Evolutionary conservation across 2,329 filamentous ascomycete genomes (phyloP).

Genomic region (Aspergillus aculeatinus): DNA sequence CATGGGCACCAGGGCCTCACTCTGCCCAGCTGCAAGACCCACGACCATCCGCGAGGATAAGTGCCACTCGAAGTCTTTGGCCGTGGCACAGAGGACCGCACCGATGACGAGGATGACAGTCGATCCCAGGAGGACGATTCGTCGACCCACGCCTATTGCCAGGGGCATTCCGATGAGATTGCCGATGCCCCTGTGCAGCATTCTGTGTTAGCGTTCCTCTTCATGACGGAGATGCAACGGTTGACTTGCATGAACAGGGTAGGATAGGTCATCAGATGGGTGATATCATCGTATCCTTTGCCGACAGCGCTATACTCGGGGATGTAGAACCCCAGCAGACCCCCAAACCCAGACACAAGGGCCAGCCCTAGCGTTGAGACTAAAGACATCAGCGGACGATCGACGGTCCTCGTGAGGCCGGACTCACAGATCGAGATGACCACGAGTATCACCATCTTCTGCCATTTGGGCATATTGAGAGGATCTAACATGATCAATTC

Average conservation of each 20-base stretch:
- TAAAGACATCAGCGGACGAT: conserved; percentile 22
- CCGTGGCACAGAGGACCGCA: conserved; percentile 28
- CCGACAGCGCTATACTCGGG: conserved; percentile 39
- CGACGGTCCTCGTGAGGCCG: background rate
- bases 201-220: background rate
- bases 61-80: conserved; percentile 38
- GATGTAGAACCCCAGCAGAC: conserved; percentile 44
- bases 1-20: conserved; percentile 45
- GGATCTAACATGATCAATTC: conserved; percentile 21
- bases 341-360: conserved; percentile 45
- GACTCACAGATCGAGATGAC: conserved; percentile 29
- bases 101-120: conserved; percentile 31
- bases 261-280: conserved; percentile 38
- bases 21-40: conserved; percentile 44
- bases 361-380: conserved; percentile 42
- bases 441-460: conserved; percentile 28
- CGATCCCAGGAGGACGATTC: conserved; percentile 33
- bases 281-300: conserved; percentile 42
- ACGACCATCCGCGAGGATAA: conserved; percentile 41
- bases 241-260: conserved; percentile 27
- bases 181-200: conserved; percentile 31
- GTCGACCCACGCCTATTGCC: conserved; percentile 37
- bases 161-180: conserved; percentile 36
- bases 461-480: conserved; percentile 30
- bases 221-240: too few relatives aligned